A percentile compares a stretch with the other conserved stretches of the same genome.
Conservation (phyloP, 78 protist genomes). For the Dictyostelium intermedium region DNA sequence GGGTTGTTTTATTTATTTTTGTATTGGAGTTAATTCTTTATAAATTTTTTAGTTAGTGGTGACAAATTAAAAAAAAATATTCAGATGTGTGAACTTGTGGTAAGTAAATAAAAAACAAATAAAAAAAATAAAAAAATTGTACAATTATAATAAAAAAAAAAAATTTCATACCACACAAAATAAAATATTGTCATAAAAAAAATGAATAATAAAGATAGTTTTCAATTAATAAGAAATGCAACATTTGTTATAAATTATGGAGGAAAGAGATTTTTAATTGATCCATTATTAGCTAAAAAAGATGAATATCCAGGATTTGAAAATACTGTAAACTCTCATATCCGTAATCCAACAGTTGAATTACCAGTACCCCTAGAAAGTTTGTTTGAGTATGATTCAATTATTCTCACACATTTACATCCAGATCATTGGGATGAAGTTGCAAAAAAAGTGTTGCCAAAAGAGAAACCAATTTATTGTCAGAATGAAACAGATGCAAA, state of each 20-base stretch:
- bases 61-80: too few species aligned
- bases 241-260: background rate
- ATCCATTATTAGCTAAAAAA: background rate
- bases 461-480: background rate
- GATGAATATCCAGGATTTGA: background rate
- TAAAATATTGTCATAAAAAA: too few species aligned
- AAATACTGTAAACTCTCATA: background rate
- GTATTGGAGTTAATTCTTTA: too few species aligned
- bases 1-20: too few species aligned
- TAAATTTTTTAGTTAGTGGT: too few species aligned
- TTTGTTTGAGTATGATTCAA: background rate
- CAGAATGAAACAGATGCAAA: background rate
- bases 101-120: too few species aligned
- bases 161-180: too few species aligned
- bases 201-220: background rate
- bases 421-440: conserved; percentile 23
- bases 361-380: background rate
- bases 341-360: background rate
- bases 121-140: too few species aligned
- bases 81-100: too few species aligned
- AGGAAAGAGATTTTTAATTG: background rate
- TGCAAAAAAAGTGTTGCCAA: background rate
- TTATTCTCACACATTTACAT: background rate
- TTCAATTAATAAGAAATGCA: conserved; percentile 5
- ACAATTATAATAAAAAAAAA: too few species aligned